Evolutionary conservation across 495 filamentous ascomycete species (phyloP).

Genomic region (Clohesyomyces aquaticus): DNA sequence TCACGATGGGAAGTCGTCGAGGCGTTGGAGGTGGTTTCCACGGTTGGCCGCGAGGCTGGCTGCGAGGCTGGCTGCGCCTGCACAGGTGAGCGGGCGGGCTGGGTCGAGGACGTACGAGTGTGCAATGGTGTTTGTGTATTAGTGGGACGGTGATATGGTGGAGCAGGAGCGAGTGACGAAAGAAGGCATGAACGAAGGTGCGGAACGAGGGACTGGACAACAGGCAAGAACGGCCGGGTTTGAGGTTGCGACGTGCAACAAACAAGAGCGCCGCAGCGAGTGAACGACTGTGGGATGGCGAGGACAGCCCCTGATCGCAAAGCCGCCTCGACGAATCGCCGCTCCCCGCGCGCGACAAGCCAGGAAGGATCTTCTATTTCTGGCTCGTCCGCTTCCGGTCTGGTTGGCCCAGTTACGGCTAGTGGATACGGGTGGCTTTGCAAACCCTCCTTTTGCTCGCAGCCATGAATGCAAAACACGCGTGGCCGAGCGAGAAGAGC

Average conservation of each 20-base stretch:
- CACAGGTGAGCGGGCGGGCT: too few species aligned
- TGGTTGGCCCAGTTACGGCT: constrained; percentile 35
- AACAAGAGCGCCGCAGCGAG: background rate
- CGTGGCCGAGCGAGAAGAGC: background rate
- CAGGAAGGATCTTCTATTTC: constrained; percentile 17
- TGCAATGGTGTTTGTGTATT: constrained; percentile 17
- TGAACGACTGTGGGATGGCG: background rate
- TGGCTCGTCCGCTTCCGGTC: constrained; percentile 7
- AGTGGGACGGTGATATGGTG: background rate
- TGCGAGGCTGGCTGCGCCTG: too few species aligned
- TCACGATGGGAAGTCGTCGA: background rate
- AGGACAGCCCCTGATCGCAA: constrained; percentile 21
- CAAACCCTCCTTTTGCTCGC: background rate
- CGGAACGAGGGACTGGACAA: constrained; percentile 28
- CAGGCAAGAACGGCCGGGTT: constrained; percentile 18
- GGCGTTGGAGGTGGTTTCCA: background rate
- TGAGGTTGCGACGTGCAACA: constrained; percentile 25
- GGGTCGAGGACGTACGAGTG: background rate
- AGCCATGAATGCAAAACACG: background rate
- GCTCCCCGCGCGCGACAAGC: constrained; percentile 4
- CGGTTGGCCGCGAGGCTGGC: too few species aligned
- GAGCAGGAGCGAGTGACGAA: constrained; percentile 31
- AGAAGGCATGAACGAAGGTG: constrained; percentile 16
- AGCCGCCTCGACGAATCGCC: constrained; percentile 17
- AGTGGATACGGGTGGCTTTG: constrained; percentile 23